A percentile compares a stretch with the other conserved stretches of the same genome.
Evolutionary conservation across 2,329 filamentous ascomycete species (phyloP).

Genomic region (Cordyceps pruinosa): DNA sequence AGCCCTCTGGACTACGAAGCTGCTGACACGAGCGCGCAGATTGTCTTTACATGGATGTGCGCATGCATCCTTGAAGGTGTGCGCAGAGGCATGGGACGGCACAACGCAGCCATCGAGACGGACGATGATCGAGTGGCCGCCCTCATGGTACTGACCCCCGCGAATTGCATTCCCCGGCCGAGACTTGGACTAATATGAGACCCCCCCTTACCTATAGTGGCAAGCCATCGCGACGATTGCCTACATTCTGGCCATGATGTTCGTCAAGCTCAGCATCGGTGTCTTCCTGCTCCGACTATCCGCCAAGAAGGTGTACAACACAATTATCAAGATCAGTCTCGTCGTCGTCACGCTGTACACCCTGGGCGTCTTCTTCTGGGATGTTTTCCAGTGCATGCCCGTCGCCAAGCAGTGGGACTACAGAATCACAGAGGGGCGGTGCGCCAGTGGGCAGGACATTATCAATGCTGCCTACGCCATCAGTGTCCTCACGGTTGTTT

Average conservation of each 20-base stretch:
- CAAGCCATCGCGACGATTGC: slow-evolving; percentile 45
- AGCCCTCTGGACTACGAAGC: neutral
- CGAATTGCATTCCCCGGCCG: neutral
- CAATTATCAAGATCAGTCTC: slow-evolving; percentile 40
- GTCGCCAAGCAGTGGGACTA: slow-evolving; percentile 48
- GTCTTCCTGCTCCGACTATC: slow-evolving; percentile 45
- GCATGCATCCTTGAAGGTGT: slow-evolving; percentile 39
- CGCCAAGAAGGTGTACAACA: slow-evolving; percentile 39
- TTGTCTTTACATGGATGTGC: slow-evolving; percentile 41
- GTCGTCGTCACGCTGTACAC: slow-evolving; percentile 41
- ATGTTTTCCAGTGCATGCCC: slow-evolving; percentile 45
- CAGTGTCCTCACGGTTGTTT: slow-evolving; percentile 44
- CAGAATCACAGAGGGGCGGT: slow-evolving; percentile 35
- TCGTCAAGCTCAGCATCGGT: slow-evolving; percentile 50
- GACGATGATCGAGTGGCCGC: slow-evolving; percentile 35
- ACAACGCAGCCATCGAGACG: slow-evolving; percentile 38
- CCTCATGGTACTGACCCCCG: slow-evolving; percentile 33
- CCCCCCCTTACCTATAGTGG: slow-evolving; percentile 27
- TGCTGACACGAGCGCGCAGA: slow-evolving; percentile 21
- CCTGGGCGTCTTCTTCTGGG: slow-evolving; percentile 44
- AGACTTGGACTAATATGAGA: neutral
- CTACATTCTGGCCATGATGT: slow-evolving; percentile 48
- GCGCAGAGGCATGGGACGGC: slow-evolving; percentile 36
- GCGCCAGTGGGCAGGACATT: slow-evolving; percentile 37
- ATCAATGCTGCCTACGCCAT: slow-evolving; percentile 44